These are phyloP conservation scores for Zea luxurians DNA, from an alignment of 176 grass and related monocot genomes.

Conservation along the genomic window DNA sequence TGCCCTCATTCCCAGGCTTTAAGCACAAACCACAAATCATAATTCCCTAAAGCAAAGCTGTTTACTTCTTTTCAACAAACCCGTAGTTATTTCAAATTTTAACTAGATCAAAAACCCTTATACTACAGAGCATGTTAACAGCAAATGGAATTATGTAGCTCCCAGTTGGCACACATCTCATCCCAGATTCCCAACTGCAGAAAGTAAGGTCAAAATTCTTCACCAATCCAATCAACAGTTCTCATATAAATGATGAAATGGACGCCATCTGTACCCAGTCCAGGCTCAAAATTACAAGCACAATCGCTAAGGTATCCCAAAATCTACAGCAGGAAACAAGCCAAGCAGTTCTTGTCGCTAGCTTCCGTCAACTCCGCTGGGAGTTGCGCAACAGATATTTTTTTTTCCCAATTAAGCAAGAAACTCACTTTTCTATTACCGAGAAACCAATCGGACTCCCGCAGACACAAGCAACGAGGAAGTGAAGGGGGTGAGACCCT, in stretches of 20 bases:
- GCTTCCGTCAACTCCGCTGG: conserved; percentile 25
- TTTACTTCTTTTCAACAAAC: not conserved
- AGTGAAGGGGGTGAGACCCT: conserved; percentile 16
- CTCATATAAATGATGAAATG: not conserved
- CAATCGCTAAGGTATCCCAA: conserved; percentile 7
- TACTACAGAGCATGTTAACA: not conserved
- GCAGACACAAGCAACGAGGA: conserved; percentile 28
- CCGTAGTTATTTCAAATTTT: not conserved
- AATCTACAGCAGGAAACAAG: conserved; percentile 15
- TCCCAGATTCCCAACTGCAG: not conserved
- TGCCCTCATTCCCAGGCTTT: conserved; percentile 2
- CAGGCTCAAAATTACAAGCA: not conserved
- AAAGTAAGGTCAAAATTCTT: not conserved
- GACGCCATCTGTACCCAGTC: not conserved
- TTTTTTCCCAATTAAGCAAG: conserved; percentile 13
- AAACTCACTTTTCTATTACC: conserved; percentile 5
- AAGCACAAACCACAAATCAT: conserved; percentile 19
- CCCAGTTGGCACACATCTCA: not conserved
- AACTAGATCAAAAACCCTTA: not conserved
- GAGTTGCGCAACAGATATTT: conserved; percentile 37
- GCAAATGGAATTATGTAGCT: not conserved
- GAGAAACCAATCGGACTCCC: conserved; percentile 27
- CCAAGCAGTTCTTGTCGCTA: conserved; percentile 28
- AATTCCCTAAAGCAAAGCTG: conserved; percentile 2
- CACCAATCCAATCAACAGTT: not conserved